Evolutionary conservation across 176 grass and related monocot species (phyloP).

Genomic region (Canna indica): DNA sequence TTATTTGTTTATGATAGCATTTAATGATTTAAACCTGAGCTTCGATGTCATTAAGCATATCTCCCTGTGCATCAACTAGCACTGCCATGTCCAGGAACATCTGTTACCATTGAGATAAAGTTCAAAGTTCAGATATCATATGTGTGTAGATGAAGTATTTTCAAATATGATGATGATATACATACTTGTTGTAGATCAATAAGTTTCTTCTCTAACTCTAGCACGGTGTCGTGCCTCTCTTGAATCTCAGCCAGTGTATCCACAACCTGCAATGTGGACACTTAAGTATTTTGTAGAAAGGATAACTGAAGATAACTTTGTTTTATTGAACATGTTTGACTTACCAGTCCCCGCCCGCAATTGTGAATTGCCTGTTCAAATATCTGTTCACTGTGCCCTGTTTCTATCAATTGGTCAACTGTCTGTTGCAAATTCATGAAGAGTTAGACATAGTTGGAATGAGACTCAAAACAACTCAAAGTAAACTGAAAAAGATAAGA

Average conservation of each 20-base stretch:
- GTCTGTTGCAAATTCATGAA: conserved; percentile 17
- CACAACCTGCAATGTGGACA: conserved; percentile 30
- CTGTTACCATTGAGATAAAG: conserved; percentile 4
- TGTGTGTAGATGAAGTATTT: no score
- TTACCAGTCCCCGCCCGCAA: conserved; percentile 33
- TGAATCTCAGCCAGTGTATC: conserved; percentile 44
- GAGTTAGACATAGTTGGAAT: not conserved
- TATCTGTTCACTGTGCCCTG: conserved; percentile 38
- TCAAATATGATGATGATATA: no score
- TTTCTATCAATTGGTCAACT: conserved; percentile 42
- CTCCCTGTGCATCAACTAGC: conserved; percentile 42
- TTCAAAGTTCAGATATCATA: not conserved
- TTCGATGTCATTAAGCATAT: conserved; percentile 44
- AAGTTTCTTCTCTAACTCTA: conserved; percentile 41
- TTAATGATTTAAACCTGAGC: conserved; percentile 29
- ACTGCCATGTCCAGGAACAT: conserved; percentile 56
- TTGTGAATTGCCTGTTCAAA: conserved; percentile 35
- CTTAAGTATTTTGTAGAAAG: not conserved
- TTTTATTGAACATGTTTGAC: not conserved
- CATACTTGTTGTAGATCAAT: conserved; percentile 35
- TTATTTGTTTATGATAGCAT: not conserved
- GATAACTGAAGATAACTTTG: not conserved
- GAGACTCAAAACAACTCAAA: not conserved
- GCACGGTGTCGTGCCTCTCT: conserved; percentile 32
- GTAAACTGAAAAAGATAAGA: not conserved